phyloP scores from a whole-genome alignment of 163 green algal genomes.

The Chlamydomonas reinhardtii region DNA sequence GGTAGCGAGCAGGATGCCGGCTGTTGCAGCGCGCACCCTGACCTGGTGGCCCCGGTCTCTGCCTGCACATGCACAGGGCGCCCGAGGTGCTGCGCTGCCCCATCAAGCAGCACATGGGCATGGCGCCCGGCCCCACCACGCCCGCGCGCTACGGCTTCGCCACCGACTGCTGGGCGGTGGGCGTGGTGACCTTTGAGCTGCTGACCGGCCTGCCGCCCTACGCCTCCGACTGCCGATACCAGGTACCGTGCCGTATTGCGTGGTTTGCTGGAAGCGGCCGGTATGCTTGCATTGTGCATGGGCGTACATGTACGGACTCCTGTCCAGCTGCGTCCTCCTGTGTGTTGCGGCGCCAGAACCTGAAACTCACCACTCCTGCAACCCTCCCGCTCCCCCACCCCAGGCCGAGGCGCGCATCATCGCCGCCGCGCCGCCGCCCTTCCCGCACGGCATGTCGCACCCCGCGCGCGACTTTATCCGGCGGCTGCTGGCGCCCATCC shows the following conservation, averaged over 20 bases:
- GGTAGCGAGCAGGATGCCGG: no score
- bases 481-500: conserved; percentile 3
- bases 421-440: conserved; percentile 1
- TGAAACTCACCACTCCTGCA: no score
- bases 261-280: no score
- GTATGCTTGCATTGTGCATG: no score
- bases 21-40: no score
- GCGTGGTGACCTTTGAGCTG: conserved; percentile 42
- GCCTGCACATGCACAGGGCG: no score
- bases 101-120: conserved; percentile 46
- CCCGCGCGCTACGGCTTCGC: conserved; percentile 40
- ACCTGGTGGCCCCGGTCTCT: no score
- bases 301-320: no score
- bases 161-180: conserved; percentile 42
- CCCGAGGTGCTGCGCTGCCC: conserved; percentile 50
- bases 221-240: conserved; percentile 21
- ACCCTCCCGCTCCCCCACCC: no score
- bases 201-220: conserved; percentile 44
- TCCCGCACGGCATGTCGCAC: conserved; percentile 16
- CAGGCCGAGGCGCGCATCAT: conserved; percentile 41
- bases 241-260: conserved; percentile 23
- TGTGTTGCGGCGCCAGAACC: no score
- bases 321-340: no score
- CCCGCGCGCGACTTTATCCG: conserved; percentile 39
- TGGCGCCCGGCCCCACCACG: not conserved